These are phyloP conservation scores for Camellia granthamiana DNA, from an alignment of 148 eudicot genomes.

Conservation along the genomic window DNA sequence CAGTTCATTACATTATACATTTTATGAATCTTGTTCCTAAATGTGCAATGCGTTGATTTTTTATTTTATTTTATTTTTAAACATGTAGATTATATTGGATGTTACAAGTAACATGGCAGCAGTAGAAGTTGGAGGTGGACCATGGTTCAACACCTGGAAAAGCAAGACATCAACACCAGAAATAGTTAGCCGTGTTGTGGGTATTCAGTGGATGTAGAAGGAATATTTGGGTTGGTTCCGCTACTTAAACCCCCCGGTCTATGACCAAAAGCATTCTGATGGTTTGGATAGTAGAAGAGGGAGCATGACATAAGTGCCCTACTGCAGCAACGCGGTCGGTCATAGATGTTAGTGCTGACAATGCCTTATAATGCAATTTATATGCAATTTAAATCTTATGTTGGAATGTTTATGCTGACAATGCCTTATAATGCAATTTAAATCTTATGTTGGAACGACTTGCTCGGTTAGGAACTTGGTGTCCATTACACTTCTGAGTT, in stretches of 20 bases:
- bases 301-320: no score
- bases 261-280: conserved; percentile 16
- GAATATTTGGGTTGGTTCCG: conserved; percentile 51
- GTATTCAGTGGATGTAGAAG: conserved; percentile 65
- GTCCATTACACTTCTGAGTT: no score
- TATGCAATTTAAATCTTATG: no score
- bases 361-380: no score
- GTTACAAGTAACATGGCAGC: conserved; percentile 87
- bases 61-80: no score
- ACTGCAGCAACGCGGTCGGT: no score
- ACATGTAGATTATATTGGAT: conserved; percentile 64
- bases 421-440: no score
- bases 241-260: conserved; percentile 79
- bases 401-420: no score
- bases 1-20: neutral
- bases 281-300: no score
- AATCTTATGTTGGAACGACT: no score
- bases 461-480: no score
- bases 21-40: neutral
- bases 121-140: conserved; percentile 86
- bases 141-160: conserved; percentile 76
- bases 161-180: conserved; percentile 59
- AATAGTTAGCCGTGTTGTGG: conserved; percentile 49
- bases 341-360: no score
- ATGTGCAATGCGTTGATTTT: neutral